Evolutionary conservation across 768 basidiomycete genomes (phyloP), one percentile per base, ranked within the genome.

Genomic region (Auricularia auricula-judae): DNA sequence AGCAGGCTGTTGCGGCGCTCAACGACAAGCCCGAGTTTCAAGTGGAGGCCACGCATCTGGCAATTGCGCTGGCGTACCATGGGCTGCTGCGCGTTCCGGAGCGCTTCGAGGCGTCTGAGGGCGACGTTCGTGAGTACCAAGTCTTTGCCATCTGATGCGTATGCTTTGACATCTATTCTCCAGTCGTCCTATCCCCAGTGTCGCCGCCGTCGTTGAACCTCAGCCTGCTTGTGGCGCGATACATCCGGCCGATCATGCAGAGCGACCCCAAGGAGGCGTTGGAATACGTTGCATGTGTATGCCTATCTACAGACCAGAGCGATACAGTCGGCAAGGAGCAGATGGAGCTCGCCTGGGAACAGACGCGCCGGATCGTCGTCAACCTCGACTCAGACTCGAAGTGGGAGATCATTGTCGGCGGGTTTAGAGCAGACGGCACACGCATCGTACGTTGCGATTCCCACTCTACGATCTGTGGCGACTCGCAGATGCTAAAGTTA

Each of bases 381-480:
- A 76, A 88, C 51, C 86, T 88, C 5, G 90, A 90, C 70, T 80
- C 84, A 3, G 89, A 89, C 1, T 85, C 87, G 4, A 88, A 82
- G 16, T 98, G 95, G 91, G 90, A 94, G 60, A 91, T 92, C 73
- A 84, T 99, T 18, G 88, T 98, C 2, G 96, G 96, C n/a, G 93
- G 91, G 10, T 90, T 96, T 71, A 81, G 90, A 67, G 78, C 86
- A 4, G 95, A 99, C 68, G 94, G 94, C 3, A 86, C 91, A n/a
- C 82, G 85, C 79, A 90, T 89, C 74, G 92, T 93, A 73, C 71
- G 89, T 84, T 8, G 21, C 4, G 3, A 29, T 29, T 18, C 61
- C 63, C 29, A 29, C 29, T 29, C 29, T 29, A 29, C 29, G 29
- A 29, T 29, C 36, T 29, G 56, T 12, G 56, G 5, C 3, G 51